phyloP scores from a whole-genome alignment of 2,329 filamentous ascomycete genomes.

The Lasiodiplodia sp. region DNA sequence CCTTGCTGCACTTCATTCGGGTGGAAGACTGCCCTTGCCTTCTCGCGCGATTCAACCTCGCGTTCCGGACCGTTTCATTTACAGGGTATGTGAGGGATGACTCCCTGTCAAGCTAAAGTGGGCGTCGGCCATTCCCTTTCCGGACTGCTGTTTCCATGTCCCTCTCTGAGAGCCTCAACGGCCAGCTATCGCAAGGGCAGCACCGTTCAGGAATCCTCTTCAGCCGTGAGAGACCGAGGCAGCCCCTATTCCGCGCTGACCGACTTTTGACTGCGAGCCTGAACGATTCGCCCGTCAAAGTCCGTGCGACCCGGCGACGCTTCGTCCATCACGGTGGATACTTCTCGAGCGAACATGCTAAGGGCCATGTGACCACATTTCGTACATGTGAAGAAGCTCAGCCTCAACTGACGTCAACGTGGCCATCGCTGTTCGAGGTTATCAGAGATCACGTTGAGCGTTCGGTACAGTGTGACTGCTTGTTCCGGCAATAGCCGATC shows the following conservation, averaged over 20 bases:
- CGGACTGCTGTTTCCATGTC: not conserved
- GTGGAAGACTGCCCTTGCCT: conserved; percentile 15
- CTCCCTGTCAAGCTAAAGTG: conserved; percentile 10
- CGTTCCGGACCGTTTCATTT: conserved; percentile 17
- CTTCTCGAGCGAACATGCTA: conserved; percentile 2
- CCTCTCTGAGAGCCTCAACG: conserved; percentile 6
- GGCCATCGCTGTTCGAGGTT: not conserved
- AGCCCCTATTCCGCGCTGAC: conserved; percentile 13
- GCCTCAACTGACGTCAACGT: conserved; percentile 17
- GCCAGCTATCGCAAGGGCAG: not conserved
- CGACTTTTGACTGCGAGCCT: conserved; percentile 6
- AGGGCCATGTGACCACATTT: conserved; percentile 9
- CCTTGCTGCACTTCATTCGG: conserved; percentile 18
- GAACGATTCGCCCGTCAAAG: not conserved
- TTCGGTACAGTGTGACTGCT: not conserved
- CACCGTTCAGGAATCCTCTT: not conserved
- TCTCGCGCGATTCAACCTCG: not conserved
- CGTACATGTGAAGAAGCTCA: conserved; percentile 20
- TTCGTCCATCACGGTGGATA: conserved; percentile 21
- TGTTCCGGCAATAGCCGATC: not conserved
- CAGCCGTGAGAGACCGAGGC: not conserved
- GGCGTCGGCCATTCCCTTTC: not conserved
- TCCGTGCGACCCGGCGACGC: conserved; percentile 18
- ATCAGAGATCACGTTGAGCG: not conserved
- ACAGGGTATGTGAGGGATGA: conserved; percentile 9